Conservation (phyloP, 306 rosid genomes). For the Trifolium dubium region DNA sequence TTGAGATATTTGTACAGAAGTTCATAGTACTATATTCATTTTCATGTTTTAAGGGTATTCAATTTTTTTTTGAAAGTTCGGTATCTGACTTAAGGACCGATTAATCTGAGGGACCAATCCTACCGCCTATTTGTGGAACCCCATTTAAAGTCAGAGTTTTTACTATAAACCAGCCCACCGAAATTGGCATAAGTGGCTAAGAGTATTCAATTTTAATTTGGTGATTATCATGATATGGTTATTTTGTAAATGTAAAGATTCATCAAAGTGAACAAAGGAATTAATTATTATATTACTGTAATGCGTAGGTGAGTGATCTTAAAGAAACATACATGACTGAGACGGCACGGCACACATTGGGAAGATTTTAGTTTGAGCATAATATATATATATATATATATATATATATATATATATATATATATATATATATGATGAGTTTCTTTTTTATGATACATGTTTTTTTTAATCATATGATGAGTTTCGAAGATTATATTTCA, state of each 20-base stretch:
- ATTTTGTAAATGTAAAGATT: slow-evolving; percentile 47
- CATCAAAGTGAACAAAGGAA: slow-evolving; percentile 25
- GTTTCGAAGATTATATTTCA: slow-evolving; percentile 37
- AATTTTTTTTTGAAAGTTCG: too few relatives aligned
- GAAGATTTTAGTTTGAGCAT: slow-evolving; percentile 42
- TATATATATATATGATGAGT: slow-evolving; percentile 27
- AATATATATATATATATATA: slow-evolving; percentile 45
- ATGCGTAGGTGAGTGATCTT: slow-evolving; percentile 36
- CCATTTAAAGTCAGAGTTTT: too few relatives aligned
- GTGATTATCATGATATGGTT: slow-evolving; percentile 41
- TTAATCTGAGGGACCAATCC: too few relatives aligned
- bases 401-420: slow-evolving; percentile 38
- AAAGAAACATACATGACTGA: slow-evolving; percentile 52
- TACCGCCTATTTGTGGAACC: too few relatives aligned
- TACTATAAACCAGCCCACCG: too few relatives aligned
- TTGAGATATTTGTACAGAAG: slow-evolving; percentile 43
- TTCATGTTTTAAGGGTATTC: slow-evolving; percentile 37
- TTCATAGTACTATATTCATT: slow-evolving; percentile 16
- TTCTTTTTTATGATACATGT: too few relatives aligned
- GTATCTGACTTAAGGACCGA: too few relatives aligned
- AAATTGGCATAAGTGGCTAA: too few relatives aligned
- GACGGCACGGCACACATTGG: slow-evolving; percentile 54
- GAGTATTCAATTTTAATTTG: slow-evolving; percentile 17
- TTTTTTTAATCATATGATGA: slow-evolving; percentile 22
- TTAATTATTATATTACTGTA: slow-evolving; percentile 1